Evolutionary conservation across 1,284 basidiomycete species (phyloP), one percentile per base, ranked within the genome.

Genomic region (Xerocomus minutiporus): DNA sequence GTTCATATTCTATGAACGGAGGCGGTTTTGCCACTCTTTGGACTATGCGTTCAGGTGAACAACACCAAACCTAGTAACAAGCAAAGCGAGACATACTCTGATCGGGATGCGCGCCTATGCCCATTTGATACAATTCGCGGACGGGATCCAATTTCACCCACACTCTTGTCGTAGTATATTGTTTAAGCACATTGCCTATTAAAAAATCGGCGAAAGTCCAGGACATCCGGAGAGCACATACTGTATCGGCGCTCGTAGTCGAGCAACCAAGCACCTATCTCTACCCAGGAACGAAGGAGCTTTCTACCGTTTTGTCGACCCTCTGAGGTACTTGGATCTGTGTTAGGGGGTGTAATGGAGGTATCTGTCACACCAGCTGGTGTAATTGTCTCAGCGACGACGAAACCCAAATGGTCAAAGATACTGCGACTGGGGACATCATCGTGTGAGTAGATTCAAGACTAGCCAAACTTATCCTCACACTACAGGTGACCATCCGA

Each of bases 261-360:
- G 2, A 74, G 68, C 26, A 84, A 56, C 80, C 84, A 88, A 3
- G 86, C 79, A 43, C 80, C 72, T 4, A 85, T 67, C 62, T 92
- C 88, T 12, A 89, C 75, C 88, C 89, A 91, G 23, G 83, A 83
- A 28, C 87, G 78, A 42, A 91, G 75, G 3, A 91, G 74, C 58
- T 77, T 84, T 17, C 75, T 75, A 12, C 83, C 77, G 53, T 75
- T 80, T 48, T 73, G 70, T 44, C 71, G 74, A 8, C 82, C 84
- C 34, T 73, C 67, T 2, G 70, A 59, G 2, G 72, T 75, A 11
- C 52, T 64, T 8, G 73, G 61, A 52, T 85, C 80, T 6, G 81
- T 81, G 6, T 67, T 48, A 0, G 87, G 86, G 17, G 85, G 80
- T 4, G 73, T 72, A 17, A 89, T 67, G 2, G 73, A 73, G 5